phyloP scores from a whole-genome alignment of 1,284 basidiomycete species.

The Cutaneotrichosporon arboriforme region DNA sequence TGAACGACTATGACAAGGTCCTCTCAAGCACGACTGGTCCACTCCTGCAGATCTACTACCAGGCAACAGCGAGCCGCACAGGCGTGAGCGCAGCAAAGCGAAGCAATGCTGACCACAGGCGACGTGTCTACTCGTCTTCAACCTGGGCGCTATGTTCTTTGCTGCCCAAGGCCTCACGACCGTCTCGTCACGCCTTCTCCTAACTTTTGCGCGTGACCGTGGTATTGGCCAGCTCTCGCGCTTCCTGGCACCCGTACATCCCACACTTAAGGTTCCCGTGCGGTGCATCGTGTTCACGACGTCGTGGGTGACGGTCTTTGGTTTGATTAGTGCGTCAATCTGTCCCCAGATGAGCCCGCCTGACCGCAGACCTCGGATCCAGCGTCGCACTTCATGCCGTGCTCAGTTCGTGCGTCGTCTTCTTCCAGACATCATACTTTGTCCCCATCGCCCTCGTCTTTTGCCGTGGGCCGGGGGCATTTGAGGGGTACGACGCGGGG shows the following conservation, averaged over 20 bases:
- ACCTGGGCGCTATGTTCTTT: constrained; percentile 20
- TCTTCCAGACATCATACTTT: constrained; percentile 29
- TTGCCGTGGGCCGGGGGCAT: constrained; percentile 46
- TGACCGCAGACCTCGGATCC: constrained; percentile 50
- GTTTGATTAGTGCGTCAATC: constrained; percentile 50
- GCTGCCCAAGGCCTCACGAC: constrained; percentile 21
- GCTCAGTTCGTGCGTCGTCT: constrained; percentile 33
- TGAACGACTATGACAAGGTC: constrained; percentile 1
- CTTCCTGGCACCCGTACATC: constrained; percentile 2
- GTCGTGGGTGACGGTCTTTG: constrained; percentile 46
- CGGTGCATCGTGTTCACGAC: constrained; percentile 28
- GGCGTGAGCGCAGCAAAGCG: neutral
- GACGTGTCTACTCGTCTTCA: constrained; percentile 20
- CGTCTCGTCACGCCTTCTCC: constrained; percentile 18
- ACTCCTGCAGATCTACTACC: constrained; percentile 12
- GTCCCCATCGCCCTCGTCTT: constrained; percentile 47
- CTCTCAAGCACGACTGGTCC: neutral
- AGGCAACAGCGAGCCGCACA: constrained; percentile 22
- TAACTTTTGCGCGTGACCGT: constrained; percentile 10
- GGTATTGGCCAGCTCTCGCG: neutral
- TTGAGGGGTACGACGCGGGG: constrained; percentile 30
- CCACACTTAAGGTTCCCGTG: constrained; percentile 24
- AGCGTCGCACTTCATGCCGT: constrained; percentile 52
- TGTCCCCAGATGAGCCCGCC: constrained; percentile 13
- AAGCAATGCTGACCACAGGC: constrained; percentile 3